Conservation (phyloP, 345 rosid genomes). For the Abelmoschus esculentus region DNA sequence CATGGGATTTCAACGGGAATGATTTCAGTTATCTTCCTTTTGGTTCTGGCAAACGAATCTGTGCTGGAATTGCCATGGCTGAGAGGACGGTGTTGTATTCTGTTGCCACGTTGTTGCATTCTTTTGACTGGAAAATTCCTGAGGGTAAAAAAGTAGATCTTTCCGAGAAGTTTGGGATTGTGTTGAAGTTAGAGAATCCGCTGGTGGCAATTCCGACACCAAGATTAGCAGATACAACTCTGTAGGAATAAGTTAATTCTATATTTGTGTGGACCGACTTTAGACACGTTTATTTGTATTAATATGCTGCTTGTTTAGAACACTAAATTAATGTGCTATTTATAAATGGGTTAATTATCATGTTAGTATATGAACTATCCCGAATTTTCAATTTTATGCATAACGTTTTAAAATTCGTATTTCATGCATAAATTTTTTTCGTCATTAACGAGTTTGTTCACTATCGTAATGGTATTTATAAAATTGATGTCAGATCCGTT, state of each 20-base stretch:
- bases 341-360: no score
- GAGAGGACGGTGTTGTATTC: conserved; percentile 61
- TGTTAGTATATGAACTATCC: no score
- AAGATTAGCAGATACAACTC: conserved; percentile 37
- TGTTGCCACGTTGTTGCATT: conserved; percentile 54
- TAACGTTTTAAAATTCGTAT: no score
- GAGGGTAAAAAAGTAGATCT: conserved; percentile 28
- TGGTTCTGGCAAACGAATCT: conserved; percentile 72
- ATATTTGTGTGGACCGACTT: not conserved
- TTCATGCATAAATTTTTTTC: no score
- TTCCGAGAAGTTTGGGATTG: conserved; percentile 63
- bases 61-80: conserved; percentile 57
- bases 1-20: conserved; percentile 27
- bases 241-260: conserved; percentile 14
- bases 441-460: no score
- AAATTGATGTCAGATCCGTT: no score
- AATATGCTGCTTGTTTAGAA: not conserved
- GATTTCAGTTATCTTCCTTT: conserved; percentile 58
- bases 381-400: no score
- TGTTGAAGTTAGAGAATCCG: conserved; percentile 50
- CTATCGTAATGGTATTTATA: no score
- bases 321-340: no score
- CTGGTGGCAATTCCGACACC: conserved; percentile 44
- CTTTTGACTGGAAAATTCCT: conserved; percentile 54
- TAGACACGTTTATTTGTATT: not conserved